Evolutionary conservation across 106 monocot genomes (phyloP), one percentile per base, ranked within the genome.

Genomic region (Acorus gramineus): DNA sequence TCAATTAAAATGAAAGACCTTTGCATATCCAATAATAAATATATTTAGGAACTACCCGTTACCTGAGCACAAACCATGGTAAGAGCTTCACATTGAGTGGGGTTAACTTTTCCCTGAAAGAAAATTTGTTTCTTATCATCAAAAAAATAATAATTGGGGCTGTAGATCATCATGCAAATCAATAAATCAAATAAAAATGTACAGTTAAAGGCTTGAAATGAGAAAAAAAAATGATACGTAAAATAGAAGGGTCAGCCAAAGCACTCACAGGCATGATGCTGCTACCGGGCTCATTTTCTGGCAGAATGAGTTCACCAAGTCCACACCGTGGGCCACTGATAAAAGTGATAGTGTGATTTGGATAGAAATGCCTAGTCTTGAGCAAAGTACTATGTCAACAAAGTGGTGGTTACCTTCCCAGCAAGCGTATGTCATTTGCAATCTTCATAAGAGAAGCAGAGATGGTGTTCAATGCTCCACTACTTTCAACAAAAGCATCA

Each of bases 31-130:
- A 28, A 28, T 28, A 28, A 28, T 28, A 28, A 28, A 28, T 28
- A 28, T 28, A 28, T 28, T 28, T 28, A 28, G 1, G 0, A 28
- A 28, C 1, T 28, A 28, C 28, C 28, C 28, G 8, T 56, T 64
- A 98, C 96, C 96, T 91, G 96, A 70, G 91, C 87, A 76, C 96
- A 98, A 69, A 98, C 96, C 96, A 98, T 98, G n/a, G 96, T 98
- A 42, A 98, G 85, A 65, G 96, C 91, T 67, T 96, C 96, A 62
- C 96, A 91, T 60, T 96, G 96, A 11, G 96, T 96, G 57, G 96
- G 96, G 65, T 98, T 98, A 61, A 98, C 96, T 65, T 98, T 98
- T 53, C 96, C 96, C 96, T 98, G 79, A 55, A 83, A 70, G 12
- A 65, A 47, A 51, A 77, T 64, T 45, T 5, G 49, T 8, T 12